Percentiles rank a stretch among this genome's conserved stretches.
These are phyloP conservation scores for Digitaria exilis DNA, from an alignment of 202 grass and related monocot species.

Conservation along the genomic window DNA sequence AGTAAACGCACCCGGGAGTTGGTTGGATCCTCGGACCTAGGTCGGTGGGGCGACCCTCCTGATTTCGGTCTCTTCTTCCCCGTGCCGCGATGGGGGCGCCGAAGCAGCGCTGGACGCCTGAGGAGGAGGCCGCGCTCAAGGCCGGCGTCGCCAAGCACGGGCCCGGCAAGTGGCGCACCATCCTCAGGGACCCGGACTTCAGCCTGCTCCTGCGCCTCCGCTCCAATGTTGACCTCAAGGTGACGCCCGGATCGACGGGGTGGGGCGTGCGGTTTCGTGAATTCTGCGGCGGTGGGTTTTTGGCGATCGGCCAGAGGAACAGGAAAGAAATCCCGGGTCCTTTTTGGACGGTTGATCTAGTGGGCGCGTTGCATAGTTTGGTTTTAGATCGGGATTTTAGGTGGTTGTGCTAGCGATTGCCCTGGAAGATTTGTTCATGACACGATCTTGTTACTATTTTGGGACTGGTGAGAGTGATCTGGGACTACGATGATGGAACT, in stretches of 20 bases:
- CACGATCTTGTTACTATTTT: not conserved
- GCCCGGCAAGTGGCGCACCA: slow-evolving; percentile 90
- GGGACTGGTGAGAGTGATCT: slow-evolving; percentile 12
- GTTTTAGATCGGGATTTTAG: slow-evolving; percentile 39
- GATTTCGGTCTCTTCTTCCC: not conserved
- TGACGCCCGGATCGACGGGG: slow-evolving; percentile 43
- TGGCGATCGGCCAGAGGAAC: slow-evolving; percentile 19
- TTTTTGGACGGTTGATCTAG: not conserved
- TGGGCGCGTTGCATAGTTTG: not conserved
- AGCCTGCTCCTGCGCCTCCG: slow-evolving; percentile 60
- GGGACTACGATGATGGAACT: not conserved
- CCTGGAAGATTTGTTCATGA: not conserved
- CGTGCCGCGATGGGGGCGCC: slow-evolving; percentile 63
- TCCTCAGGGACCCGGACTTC: slow-evolving; percentile 89
- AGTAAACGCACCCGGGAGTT: not conserved
- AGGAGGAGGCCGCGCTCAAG: slow-evolving; percentile 91
- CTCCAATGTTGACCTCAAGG: slow-evolving; percentile 99
- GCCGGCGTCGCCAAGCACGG: slow-evolving; percentile 92
- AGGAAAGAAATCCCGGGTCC: not conserved
- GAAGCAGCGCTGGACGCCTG: slow-evolving; percentile 89
- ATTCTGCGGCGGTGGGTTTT: slow-evolving; percentile 12
- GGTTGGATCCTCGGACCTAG: slow-evolving; percentile 3
- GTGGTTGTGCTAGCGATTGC: not conserved
- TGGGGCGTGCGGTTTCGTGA: not conserved
- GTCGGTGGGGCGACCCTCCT: not conserved